Conservation (phyloP, 345 rosid species). For the Melaleuca alternifolia region DNA sequence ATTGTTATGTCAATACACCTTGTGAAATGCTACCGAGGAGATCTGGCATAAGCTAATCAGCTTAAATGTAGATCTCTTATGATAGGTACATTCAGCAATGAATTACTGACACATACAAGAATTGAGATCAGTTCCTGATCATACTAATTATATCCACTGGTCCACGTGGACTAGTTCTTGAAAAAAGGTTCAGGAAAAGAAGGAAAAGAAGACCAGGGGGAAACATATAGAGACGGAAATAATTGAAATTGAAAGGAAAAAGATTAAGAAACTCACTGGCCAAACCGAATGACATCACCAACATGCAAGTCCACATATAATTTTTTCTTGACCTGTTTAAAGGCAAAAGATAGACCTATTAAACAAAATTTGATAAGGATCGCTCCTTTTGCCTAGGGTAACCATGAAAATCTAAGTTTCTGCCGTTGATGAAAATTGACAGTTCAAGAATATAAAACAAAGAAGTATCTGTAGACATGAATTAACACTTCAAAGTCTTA, state of each 20-base stretch:
- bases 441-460: neutral
- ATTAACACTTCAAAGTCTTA: neutral
- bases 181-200: neutral
- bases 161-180: neutral
- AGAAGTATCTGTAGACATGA: neutral
- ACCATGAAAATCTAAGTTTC: neutral
- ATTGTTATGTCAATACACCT: neutral
- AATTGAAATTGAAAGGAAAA: neutral
- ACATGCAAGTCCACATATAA: constrained; percentile 65
- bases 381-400: neutral
- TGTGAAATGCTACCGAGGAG: neutral
- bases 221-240: neutral
- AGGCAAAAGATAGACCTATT: neutral
- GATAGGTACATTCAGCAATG: neutral
- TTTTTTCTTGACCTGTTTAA: constrained; percentile 46
- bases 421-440: neutral
- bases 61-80: neutral
- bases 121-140: neutral
- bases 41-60: neutral
- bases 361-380: neutral
- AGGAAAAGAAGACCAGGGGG: neutral
- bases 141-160: neutral
- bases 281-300: constrained; percentile 92
- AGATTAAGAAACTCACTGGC: constrained; percentile 46
- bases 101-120: neutral